Conservation (phyloP, 106 monocot species). For the Dendrobium catenatum region DNA sequence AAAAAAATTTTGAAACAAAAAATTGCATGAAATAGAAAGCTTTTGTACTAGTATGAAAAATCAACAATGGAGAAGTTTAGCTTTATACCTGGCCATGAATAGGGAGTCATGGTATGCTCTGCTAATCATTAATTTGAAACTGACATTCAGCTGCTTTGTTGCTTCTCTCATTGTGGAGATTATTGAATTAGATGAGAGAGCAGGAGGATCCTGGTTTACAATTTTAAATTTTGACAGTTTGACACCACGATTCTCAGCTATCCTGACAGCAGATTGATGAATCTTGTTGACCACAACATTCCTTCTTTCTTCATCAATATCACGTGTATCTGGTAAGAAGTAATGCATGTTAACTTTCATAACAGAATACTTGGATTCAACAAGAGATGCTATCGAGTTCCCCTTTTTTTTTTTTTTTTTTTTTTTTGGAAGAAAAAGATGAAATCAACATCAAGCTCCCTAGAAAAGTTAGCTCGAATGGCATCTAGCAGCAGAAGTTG, state of each 20-base stretch:
- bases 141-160: constrained; percentile 55
- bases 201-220: constrained; percentile 93
- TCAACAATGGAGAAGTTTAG: neutral
- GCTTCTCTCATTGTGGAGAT: constrained; percentile 55
- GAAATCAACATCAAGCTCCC: neutral
- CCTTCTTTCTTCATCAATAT: constrained; percentile 89
- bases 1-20: neutral
- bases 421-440: neutral
- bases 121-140: constrained; percentile 80
- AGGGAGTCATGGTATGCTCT: constrained; percentile 98
- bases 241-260: constrained; percentile 61
- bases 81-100: constrained; percentile 89
- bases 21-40: neutral
- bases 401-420: no score
- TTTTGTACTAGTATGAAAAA: neutral
- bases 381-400: neutral
- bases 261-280: constrained; percentile 56
- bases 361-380: neutral
- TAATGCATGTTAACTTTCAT: neutral
- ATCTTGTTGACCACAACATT: constrained; percentile 68
- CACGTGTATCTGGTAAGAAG: constrained; percentile 67
- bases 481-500: neutral
- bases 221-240: constrained; percentile 70
- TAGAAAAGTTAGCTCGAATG: neutral
- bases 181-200: constrained; percentile 48